Base-by-base conservation (phyloP, 768 basidiomycete genomes). In the Ramaria rubella region DNA sequence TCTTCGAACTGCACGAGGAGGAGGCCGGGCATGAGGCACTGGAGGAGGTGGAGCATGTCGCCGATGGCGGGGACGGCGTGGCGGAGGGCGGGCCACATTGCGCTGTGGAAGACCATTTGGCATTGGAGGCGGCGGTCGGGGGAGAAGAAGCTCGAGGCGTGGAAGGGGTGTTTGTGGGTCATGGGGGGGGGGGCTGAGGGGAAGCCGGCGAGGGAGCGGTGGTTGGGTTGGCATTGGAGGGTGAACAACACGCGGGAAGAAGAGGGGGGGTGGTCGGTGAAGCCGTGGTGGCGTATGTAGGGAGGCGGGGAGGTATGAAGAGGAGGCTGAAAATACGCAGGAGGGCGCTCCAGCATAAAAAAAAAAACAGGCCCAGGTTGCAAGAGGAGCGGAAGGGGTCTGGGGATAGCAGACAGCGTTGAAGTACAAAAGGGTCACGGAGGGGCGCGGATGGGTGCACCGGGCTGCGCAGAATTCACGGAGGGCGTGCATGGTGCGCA, bases 51-150 rank as follows among this genome's bases (percentile, higher is more conserved):
- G 58, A 86, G 73, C 62, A 87, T 82, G 68, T 86, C 85, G 69
- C 78, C 81, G 67, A 87, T 79, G 48, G 85, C 85, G 27, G 79
- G 78, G 55, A 81, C 80, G 61, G 83, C 79, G 68, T 84, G 83
- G 31, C 85, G 76, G 55, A 85, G 78, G 27, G 81, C 83, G 64
- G 84, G 83, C 70, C 86, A 87, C 50, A 82, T 81, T 69, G 86
- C 85, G 64, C 81, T 82, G 65, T 91, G 90, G 67, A 92, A 92
- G 63, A 90, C 87, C 88, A 90, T 90, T 68, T 90, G 82, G 88
- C 90, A 92, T 67, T 90, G 88, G 45, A 90, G 79, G 58, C 87
- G 81, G 62, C 89, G 75, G 67, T 91, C 87, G 11, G 87, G 87
- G 49, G 85, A 86, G 73, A 91, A 92, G 71, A 92, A 91, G 24